These are phyloP conservation scores for Yamadazyma siamensis DNA, from an alignment of 1,139 yeast genomes.

Conservation along the genomic window DNA sequence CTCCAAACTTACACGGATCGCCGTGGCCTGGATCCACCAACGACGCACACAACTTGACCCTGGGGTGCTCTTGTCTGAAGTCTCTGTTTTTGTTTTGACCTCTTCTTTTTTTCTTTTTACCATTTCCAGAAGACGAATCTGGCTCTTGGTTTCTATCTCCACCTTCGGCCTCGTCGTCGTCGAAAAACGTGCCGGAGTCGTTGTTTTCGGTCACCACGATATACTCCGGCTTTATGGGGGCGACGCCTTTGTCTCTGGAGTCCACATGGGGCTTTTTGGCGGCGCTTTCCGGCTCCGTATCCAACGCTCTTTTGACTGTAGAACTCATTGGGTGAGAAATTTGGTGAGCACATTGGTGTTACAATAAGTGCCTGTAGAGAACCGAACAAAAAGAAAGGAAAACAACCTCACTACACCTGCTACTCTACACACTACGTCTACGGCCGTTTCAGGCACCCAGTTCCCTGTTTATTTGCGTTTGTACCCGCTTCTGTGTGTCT, in stretches of 20 bases:
- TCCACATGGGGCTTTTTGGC: conserved; percentile 8
- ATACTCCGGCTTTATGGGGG: conserved; percentile 63
- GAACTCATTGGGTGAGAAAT: too few relatives aligned
- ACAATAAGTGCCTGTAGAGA: too few relatives aligned
- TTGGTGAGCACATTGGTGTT: too few relatives aligned
- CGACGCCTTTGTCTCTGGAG: conserved; percentile 47
- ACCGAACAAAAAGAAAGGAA: too few relatives aligned
- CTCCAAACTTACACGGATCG: conserved; percentile 62
- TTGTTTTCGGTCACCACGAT: conserved; percentile 34
- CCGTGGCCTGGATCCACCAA: conserved; percentile 49
- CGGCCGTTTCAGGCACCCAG: too few relatives aligned
- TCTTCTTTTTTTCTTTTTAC: conserved; percentile 43
- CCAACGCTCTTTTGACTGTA: conserved; percentile 5
- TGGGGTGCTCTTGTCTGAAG: conserved; percentile 66
- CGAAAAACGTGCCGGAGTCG: background rate
- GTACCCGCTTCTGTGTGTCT: too few relatives aligned
- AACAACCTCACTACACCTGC: too few relatives aligned
- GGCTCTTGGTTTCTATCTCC: conserved; percentile 31
- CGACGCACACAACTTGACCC: conserved; percentile 63
- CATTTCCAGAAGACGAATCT: too few relatives aligned
- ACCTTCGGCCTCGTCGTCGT: conserved; percentile 45
- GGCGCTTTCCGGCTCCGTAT: conserved; percentile 1
- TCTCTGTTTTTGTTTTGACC: conserved; percentile 93
- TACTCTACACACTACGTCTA: too few relatives aligned
- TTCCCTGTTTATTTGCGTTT: too few relatives aligned